Evolutionary conservation across 345 rosid species (phyloP).

Genomic region (Boechera retrofracta): DNA sequence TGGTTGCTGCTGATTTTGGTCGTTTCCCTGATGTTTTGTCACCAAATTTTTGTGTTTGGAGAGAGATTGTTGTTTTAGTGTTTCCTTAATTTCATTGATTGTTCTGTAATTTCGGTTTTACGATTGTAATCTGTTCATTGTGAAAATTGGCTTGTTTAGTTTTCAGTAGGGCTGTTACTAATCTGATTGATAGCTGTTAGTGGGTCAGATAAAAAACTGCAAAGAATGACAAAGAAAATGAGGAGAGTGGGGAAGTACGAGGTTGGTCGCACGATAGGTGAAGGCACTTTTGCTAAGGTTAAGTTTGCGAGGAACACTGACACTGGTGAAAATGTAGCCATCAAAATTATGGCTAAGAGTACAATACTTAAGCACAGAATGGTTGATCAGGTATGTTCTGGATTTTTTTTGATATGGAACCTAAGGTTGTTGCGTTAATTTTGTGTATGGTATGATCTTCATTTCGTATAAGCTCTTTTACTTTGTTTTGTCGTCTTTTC

Average conservation of each 20-base stretch:
- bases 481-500: slow-evolving; percentile 6
- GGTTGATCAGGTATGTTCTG: slow-evolving; percentile 80
- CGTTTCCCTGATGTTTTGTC: background rate
- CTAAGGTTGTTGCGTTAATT: background rate
- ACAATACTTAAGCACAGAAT: slow-evolving; percentile 81
- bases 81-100: too few species aligned
- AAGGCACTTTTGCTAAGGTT: slow-evolving; percentile 96
- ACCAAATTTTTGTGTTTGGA: background rate
- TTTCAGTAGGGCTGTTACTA: background rate
- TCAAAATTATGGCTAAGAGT: slow-evolving; percentile 80
- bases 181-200: slow-evolving; percentile 5
- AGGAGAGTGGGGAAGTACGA: slow-evolving; percentile 81
- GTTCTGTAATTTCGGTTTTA: too few species aligned
- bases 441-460: background rate
- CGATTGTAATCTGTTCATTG: background rate
- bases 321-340: slow-evolving; percentile 80
- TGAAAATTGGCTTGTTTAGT: slow-evolving; percentile 9
- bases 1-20: background rate
- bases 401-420: background rate
- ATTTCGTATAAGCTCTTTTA: background rate
- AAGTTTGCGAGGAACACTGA: slow-evolving; percentile 78
- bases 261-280: slow-evolving; percentile 85
- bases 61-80: background rate
- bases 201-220: slow-evolving; percentile 36
- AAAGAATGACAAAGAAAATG: slow-evolving; percentile 46